Evolutionary conservation across 2,329 filamentous ascomycete genomes (phyloP), one percentile per base, ranked within the genome.

Genomic region (Fusarium equiseti): DNA sequence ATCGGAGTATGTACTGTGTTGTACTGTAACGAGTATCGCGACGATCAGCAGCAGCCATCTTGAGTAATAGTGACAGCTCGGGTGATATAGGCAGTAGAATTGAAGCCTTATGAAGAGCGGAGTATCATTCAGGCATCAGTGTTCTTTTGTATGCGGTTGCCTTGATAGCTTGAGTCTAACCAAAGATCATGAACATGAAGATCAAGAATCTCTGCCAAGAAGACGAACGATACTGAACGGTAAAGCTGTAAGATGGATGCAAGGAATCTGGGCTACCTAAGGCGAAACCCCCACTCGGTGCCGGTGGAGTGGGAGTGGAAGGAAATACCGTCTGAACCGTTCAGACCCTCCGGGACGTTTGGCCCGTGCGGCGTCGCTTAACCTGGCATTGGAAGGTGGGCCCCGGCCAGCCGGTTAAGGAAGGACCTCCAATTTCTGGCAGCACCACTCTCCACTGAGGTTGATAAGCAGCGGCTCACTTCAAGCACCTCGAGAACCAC

Each of bases 321-420:
- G 53, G 53, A 35, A 15, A 63, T 53, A 43, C 56, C 56, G 31
- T 22, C 42, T 52, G 50, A 52, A 42, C 35, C 50, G 7, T 44
- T 44, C 35, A 38, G 35, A 38, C 42, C 42, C 22, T 66, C 32
- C 26, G 63, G 63, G 31, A 44, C 24, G 9, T 26, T 66, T 62
- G 62, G 48, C 31, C 62, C 55, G 63, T 66, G 55, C 51, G 22
- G 51, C 32, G 24, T 44, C 40, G 29, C 38, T 44, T 32, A 64
- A 57, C 50, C 50, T 8, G 50, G 42, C 22, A 56, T 56, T 49
- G 29, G 62, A 44, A 66, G 44, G 55, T 62, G 63, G 55, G 9
- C 18, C n/a, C 53, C 63, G 56, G 63, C 44, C 38, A 62, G 22
- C 63, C 56, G 42, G 45, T 66, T 67, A 26, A 20, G 63, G 63